A percentile compares a stretch with the other conserved stretches of the same genome.
Evolutionary conservation across 768 basidiomycete species (phyloP).

Genomic region (Hygrophorus pudorinus): DNA sequence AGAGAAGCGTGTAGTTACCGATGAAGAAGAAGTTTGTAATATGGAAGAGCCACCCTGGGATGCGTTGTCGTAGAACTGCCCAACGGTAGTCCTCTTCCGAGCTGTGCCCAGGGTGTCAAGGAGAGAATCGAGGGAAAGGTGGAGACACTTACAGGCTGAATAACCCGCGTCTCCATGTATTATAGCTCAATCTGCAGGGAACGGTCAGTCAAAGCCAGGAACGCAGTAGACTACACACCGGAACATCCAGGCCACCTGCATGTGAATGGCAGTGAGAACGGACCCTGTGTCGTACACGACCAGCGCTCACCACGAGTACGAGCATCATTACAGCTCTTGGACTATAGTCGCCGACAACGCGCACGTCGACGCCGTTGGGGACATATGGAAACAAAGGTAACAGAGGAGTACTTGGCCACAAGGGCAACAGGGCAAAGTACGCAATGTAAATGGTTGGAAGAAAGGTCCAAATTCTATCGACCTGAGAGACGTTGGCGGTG

Average conservation of each 20-base stretch:
- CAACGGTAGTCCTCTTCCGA: constrained; percentile 91
- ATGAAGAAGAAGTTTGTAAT: constrained; percentile 54
- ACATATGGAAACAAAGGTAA: constrained; percentile 43
- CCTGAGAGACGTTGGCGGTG: constrained; percentile 77
- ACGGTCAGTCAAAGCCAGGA: not conserved
- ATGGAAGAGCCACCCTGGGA: constrained; percentile 35
- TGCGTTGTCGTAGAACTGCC: constrained; percentile 57
- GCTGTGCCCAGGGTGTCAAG: constrained; percentile 26
- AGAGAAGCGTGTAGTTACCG: constrained; percentile 25
- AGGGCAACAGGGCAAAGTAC: constrained; percentile 71
- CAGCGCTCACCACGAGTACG: constrained; percentile 50
- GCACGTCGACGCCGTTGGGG: constrained; percentile 35
- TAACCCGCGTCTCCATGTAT: constrained; percentile 77
- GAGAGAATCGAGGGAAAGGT: not conserved
- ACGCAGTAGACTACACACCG: not conserved
- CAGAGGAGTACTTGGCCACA: constrained; percentile 27
- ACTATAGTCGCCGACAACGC: constrained; percentile 40
- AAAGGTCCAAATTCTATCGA: constrained; percentile 77
- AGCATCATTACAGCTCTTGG: constrained; percentile 72
- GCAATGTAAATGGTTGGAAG: constrained; percentile 74
- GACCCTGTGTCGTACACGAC: too few species aligned
- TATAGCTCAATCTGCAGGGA: constrained; percentile 52
- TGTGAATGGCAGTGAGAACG: too few species aligned
- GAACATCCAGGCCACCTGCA: too few species aligned
- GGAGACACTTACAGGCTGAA: constrained; percentile 48